Conservation (phyloP, 202 grass and related monocot genomes). For the Panicum virgatum region DNA sequence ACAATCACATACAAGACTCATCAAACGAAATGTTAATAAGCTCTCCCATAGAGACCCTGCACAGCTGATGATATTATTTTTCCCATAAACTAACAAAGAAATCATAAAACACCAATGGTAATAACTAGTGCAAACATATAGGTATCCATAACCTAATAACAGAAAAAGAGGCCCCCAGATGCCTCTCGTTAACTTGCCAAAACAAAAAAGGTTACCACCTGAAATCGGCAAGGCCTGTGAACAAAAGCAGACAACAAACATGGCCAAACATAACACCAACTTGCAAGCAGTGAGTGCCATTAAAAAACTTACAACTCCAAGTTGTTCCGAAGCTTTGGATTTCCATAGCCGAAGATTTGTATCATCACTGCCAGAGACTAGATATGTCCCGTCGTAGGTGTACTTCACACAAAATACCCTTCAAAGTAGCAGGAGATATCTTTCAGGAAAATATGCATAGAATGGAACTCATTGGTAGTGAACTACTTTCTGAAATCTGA, state of each 20-base stretch:
- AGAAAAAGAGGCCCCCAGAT: not conserved
- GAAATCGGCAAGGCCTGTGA: not conserved
- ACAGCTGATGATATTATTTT: not conserved
- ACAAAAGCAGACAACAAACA: slow-evolving; percentile 4
- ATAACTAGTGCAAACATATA: not conserved
- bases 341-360: slow-evolving; percentile 97
- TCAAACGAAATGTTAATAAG: not conserved
- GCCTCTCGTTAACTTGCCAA: not conserved
- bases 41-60: not conserved
- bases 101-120: not conserved
- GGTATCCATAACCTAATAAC: too few relatives aligned
- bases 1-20: not conserved
- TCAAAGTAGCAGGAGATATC: not conserved
- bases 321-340: slow-evolving; percentile 86
- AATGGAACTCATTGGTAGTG: not conserved
- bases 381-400: slow-evolving; percentile 83
- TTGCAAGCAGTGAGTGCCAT: not conserved
- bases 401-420: slow-evolving; percentile 97
- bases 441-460: not conserved
- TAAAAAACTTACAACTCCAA: slow-evolving; percentile 83
- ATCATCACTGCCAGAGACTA: slow-evolving; percentile 98
- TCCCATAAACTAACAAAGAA: not conserved
- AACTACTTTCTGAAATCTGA: slow-evolving; percentile 9
- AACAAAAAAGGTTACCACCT: not conserved
- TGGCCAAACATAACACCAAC: not conserved